Evolutionary conservation across 1,139 yeast genomes (phyloP), one percentile per base, ranked within the genome.

Genomic region (Pneumocystis canis): DNA sequence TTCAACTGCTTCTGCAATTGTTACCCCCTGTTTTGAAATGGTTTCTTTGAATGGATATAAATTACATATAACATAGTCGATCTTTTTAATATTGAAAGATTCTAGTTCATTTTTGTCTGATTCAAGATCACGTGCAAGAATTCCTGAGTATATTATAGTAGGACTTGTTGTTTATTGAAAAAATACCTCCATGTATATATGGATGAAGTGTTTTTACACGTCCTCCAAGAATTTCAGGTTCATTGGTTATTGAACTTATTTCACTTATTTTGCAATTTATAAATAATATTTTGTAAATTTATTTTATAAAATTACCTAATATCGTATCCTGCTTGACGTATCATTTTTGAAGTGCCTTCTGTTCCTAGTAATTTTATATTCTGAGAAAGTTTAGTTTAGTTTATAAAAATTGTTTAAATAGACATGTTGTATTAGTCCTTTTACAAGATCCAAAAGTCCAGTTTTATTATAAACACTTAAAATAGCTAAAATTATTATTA

Each of bases 141-240:
- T 92, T 5, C 32, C 54, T 47, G 11, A 11, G 14, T 14, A 47
- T 47, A 47, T 39, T 39, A 3, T 47, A 25, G 16, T 25, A 47
- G 16, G 31, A 47, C 20, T 5, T 25, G 9, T 25, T 25, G 25
- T 25, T 25, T 47, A 47, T 25, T 47, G 20, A 5, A 47, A 28
- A 47, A 47, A 25, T 47, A 79, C 70, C 70, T 59, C 65, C 98
- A 75, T 92, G 98, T 66, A 92, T 96, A 59, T 97, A 97, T 58
- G 98, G 98, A 75, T 92, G 98, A 71, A 92, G 81, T 65, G 98
- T 92, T 80, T 92, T 92, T 71, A 92, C 98, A 78, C 98, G 83
- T 67, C 98, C 98, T 65, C 97, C 96, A 70, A 92, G 81, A 96
- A 92, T 92, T 77, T 92, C 98, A 63, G 98, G 98, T 47, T 97